Conservation (phyloP, 2,329 filamentous ascomycete genomes). For the Hirsutella minnesotensis region DNA sequence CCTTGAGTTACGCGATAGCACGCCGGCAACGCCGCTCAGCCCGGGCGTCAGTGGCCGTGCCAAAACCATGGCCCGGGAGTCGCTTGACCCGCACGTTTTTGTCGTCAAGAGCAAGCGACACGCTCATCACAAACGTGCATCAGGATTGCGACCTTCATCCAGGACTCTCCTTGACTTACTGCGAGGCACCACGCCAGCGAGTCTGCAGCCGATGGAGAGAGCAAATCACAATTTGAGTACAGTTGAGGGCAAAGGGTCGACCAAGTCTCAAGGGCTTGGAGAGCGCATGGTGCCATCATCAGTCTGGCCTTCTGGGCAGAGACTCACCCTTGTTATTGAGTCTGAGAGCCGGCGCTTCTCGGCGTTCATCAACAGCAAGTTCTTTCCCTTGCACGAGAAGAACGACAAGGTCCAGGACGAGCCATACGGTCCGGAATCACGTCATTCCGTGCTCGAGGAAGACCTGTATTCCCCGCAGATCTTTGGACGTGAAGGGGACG, state of each 20-base stretch:
- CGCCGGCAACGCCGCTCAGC: not conserved
- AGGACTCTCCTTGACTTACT: no score
- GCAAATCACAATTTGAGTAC: not conserved
- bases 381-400: constrained; percentile 1
- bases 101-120: no score
- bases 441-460: not conserved
- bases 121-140: no score
- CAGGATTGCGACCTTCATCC: no score
- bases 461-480: not conserved
- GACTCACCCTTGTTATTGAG: not conserved
- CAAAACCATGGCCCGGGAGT: not conserved
- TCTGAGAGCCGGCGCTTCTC: constrained; percentile 4
- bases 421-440: not conserved
- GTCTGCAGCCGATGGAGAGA: not conserved
- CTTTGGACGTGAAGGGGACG: constrained; percentile 5
- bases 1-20: not conserved
- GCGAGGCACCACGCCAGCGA: not conserved
- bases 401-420: not conserved
- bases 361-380: constrained; percentile 1
- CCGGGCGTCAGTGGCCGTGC: not conserved
- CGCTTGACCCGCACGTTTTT: no score
- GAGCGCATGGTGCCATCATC: not conserved
- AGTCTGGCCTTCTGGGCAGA: not conserved
- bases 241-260: not conserved
- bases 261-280: not conserved